Evolutionary conservation across 768 basidiomycete genomes (phyloP), one percentile per base, ranked within the genome.

Genomic region (Podaxis sp.): DNA sequence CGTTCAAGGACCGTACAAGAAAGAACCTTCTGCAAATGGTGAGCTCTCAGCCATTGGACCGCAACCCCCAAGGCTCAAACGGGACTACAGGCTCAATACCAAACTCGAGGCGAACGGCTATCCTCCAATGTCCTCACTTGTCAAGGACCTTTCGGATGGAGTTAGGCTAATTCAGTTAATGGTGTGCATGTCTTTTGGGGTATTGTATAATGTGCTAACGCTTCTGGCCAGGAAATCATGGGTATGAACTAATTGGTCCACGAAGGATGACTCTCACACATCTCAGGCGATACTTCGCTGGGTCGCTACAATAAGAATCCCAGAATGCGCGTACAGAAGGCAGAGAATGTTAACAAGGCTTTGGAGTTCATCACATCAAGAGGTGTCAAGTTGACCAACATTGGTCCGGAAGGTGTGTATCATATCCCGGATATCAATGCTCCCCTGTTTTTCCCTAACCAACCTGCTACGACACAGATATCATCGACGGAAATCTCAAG

Each of bases 401-500:
- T 99, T 65, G 96, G 95, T 15, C 93, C 96, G 9, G 96, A 98
- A 85, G 95, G 95, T 88, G 67, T 52, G 73, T 39, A 62, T 44
- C 44, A 33, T 8, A 12, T 36, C 44, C 17, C n/a, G n/a, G 24
- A 7, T 40, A 38, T 28, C 53, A 38, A 49, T 51, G 12, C n/a
- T 30, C 42, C 17, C 54, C 12, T 22, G 61, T 56, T 42, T 33
- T 38, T 38, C 33, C 17, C 59, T 22, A 42, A 44, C 51, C 52
- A 51, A 48, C 58, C 33, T 68, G 59, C 40, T 55, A 44, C 56
- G 28, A 11, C 39, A n/a, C 64, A 96, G 96, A 99, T 74, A 97
- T 99, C 72, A 95, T 99, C 61, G 97, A 99, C 74, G 96, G 96
- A n/a, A 97, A 96, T 74, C 75, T 96, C 66, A 99, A 99, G 76